phyloP scores from a whole-genome alignment of 192 early-diverging fungal genomes.

The Podila epigama region DNA sequence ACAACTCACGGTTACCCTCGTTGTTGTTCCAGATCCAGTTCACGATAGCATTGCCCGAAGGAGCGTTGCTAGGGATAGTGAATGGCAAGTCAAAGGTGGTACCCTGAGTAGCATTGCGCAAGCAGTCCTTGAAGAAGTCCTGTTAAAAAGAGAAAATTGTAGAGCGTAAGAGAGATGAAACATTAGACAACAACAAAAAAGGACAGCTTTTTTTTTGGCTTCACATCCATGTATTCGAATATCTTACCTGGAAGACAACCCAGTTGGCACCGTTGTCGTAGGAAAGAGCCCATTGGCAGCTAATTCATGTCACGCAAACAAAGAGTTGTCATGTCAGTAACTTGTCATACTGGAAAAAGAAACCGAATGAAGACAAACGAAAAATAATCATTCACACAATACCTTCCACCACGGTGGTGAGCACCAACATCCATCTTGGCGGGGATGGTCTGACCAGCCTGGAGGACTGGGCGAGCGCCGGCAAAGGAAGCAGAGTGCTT shows the following conservation, averaged over 20 bases:
- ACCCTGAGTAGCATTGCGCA: slow-evolving; percentile 22
- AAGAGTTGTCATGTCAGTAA: neutral
- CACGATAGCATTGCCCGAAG: slow-evolving; percentile 31
- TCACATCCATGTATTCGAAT: neutral
- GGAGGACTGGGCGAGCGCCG: slow-evolving; percentile 24
- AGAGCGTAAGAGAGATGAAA: neutral
- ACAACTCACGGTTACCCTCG: slow-evolving; percentile 49
- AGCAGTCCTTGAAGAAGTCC: slow-evolving; percentile 20
- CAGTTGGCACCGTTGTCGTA: slow-evolving; percentile 36
- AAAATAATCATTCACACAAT: neutral
- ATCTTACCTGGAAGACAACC: slow-evolving; percentile 35
- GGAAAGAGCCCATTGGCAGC: slow-evolving; percentile 40
- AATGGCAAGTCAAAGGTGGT: slow-evolving; percentile 14
- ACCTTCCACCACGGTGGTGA: slow-evolving; percentile 41
- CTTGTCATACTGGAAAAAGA: neutral
- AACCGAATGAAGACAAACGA: neutral
- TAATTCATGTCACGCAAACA: neutral
- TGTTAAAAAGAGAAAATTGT: neutral
- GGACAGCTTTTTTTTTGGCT: neutral
- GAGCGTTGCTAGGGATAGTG: slow-evolving; percentile 29
- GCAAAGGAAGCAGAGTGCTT: slow-evolving; percentile 25
- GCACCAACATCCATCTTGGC: slow-evolving; percentile 39
- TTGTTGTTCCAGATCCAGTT: slow-evolving; percentile 50
- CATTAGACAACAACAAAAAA: neutral
- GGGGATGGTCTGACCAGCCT: slow-evolving; percentile 23